phyloP scores from a whole-genome alignment of 305 asterid genomes.

The Plantago lanceolata region DNA sequence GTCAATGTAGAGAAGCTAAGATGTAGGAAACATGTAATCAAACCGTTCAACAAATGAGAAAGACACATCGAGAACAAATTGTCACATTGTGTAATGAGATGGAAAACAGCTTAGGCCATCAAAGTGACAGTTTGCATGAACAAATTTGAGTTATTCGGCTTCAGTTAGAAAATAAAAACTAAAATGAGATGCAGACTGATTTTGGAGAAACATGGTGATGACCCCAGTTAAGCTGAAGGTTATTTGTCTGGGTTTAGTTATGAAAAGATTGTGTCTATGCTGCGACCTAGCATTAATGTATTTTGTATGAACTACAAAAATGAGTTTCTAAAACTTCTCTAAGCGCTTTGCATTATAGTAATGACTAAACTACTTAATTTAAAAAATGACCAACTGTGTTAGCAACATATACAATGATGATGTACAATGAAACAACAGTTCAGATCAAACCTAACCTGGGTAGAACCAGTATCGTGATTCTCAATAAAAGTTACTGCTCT shows the following conservation, averaged over 20 bases:
- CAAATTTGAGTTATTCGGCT: not conserved
- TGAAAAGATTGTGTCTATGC: not conserved
- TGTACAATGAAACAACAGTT: slow-evolving; percentile 3
- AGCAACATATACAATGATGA: slow-evolving; percentile 7
- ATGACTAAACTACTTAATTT: not conserved
- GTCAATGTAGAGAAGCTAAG: slow-evolving; percentile 7
- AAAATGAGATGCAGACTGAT: too few relatives aligned
- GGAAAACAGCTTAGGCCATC: not conserved
- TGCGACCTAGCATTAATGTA: not conserved
- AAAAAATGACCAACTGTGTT: not conserved
- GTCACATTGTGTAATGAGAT: not conserved
- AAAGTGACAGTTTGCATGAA: too few relatives aligned
- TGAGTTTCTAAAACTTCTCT: not conserved
- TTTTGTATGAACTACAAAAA: too few relatives aligned
- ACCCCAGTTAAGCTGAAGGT: too few relatives aligned
- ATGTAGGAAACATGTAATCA: slow-evolving; percentile 5
- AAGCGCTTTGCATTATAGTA: too few relatives aligned
- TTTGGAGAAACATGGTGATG: too few relatives aligned
- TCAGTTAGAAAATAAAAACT: too few relatives aligned
- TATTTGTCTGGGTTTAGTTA: not conserved
- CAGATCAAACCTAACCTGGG: slow-evolving; percentile 58
- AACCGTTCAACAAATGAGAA: slow-evolving; percentile 2
- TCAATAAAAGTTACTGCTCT: slow-evolving; percentile 96
- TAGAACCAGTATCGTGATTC: slow-evolving; percentile 98
- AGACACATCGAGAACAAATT: not conserved